Conservation (phyloP, 139 green algal genomes). For the Micractinium sp. region DNA sequence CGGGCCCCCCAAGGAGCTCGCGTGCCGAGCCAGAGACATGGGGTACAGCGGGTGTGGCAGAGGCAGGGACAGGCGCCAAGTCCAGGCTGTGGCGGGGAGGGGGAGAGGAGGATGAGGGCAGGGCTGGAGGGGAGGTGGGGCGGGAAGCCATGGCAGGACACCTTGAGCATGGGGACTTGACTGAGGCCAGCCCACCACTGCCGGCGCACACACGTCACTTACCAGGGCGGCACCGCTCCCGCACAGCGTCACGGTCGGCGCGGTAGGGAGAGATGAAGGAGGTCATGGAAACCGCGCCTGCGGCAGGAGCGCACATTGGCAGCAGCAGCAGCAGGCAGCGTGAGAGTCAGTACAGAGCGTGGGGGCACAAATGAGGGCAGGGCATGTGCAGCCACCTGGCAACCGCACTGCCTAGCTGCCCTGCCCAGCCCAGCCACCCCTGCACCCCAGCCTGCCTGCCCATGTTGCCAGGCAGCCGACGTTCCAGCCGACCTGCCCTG, state of each 20-base stretch:
- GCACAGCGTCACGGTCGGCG: constrained; percentile 75
- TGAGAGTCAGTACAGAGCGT: neutral
- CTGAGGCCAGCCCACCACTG: neutral
- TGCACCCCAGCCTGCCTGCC: too few species aligned
- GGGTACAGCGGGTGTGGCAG: too few species aligned
- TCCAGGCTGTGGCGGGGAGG: neutral
- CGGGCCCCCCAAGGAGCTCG: constrained; percentile 71
- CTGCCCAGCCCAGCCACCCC: neutral
- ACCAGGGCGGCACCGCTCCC: constrained; percentile 56
- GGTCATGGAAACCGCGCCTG: constrained; percentile 90
- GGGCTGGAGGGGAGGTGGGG: neutral
- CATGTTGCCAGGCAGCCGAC: too few species aligned
- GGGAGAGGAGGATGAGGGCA: neutral
- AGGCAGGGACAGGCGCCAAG: too few species aligned
- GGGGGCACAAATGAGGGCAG: neutral
- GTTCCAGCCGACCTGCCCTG: neutral
- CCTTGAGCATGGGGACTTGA: too few species aligned
- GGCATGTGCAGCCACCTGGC: neutral
- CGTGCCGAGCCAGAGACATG: constrained; percentile 32
- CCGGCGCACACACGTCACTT: constrained; percentile 69
- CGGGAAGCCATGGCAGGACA: neutral
- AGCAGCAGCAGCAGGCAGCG: neutral
- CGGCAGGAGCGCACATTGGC: neutral
- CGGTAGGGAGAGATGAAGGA: constrained; percentile 96
- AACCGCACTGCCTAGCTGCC: neutral